Base-by-base conservation (phyloP, 495 filamentous ascomycete species). In the Parathielavia appendiculata region DNA sequence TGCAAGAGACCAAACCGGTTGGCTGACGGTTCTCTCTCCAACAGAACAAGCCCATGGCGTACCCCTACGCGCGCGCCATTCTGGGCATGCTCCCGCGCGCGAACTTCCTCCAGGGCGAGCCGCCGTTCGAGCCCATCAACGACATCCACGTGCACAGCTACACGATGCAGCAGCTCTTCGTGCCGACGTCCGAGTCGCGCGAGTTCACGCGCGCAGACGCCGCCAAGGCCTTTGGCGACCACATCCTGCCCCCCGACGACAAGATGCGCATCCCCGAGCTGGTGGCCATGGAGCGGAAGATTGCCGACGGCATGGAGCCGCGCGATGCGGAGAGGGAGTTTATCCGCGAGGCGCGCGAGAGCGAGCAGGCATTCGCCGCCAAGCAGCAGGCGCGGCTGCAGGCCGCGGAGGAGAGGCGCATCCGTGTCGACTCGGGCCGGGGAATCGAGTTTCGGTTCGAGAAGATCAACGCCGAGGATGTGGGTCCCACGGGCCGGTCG, bases 201-300 rank as follows among this genome's bases (percentile, higher is more conserved):
- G 76, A 85, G 38, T 97, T 96, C 71, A 97, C 88, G 6, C 89
- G 95, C 69, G 81, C 73, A 30, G 92, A 97, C 69, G 95, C 93
- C 9, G 95, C 87, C 39, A 85, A 86, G 62, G 90, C 88, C 40
- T 97, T 98, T 73, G 80, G 79, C 62, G 65, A 74, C 5, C 71
- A 65, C 16, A 82, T 97, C 41, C 83, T 93, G 44, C 86, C 95
- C 7, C 85, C 91, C 8, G 95, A 98, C 62, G 75, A 84, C 47
- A 86, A 90, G 66, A 89, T 97, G 48, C 91, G 91, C 8, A 90
- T 96, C 69, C 91, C 92, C 2, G 87, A 96, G 65, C 76, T 97
- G 43, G 77, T 96, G 19, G 67, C 78, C 34, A 69, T 84, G 54
- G 86, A 89, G 61, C 75, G 71, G 54, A 81, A 83, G 52, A 11